Evolutionary conservation across 2,329 filamentous ascomycete species (phyloP).

Genomic region (Diplodia seriata): DNA sequence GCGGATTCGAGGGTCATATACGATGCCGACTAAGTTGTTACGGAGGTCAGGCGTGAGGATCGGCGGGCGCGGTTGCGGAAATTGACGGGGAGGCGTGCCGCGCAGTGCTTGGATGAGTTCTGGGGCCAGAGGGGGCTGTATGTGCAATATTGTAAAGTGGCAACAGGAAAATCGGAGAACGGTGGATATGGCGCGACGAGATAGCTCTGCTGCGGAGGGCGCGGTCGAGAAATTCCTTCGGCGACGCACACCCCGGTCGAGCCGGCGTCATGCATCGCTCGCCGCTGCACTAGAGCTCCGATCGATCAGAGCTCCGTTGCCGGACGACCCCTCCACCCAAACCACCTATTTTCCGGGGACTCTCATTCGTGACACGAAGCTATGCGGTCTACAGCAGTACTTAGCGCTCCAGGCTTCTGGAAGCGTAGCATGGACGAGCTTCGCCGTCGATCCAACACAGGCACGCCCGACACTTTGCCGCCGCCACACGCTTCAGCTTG

Average conservation of each 20-base stretch:
- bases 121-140: background rate
- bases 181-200: constrained; percentile 10
- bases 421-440: constrained; percentile 66
- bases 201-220: constrained; percentile 5
- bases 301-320: constrained; percentile 20
- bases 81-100: background rate
- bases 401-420: constrained; percentile 59
- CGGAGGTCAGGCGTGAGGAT: background rate
- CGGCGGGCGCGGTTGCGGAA: background rate
- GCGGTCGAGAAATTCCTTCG: constrained; percentile 26
- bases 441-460: constrained; percentile 61
- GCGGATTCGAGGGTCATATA: constrained; percentile 48
- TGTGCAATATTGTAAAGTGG: background rate
- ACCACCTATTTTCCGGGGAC: background rate
- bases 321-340: constrained; percentile 1
- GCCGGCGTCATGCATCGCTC: constrained; percentile 14
- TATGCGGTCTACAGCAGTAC: constrained; percentile 24
- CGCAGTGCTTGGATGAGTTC: background rate
- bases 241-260: constrained; percentile 7
- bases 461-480: constrained; percentile 48
- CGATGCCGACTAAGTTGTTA: background rate
- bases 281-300: constrained; percentile 10
- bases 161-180: background rate
- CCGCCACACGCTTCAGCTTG: constrained; percentile 41
- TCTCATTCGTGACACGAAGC: background rate